Evolutionary conservation across 1,284 basidiomycete species (phyloP).

Genomic region (Caloboletus firmus): DNA sequence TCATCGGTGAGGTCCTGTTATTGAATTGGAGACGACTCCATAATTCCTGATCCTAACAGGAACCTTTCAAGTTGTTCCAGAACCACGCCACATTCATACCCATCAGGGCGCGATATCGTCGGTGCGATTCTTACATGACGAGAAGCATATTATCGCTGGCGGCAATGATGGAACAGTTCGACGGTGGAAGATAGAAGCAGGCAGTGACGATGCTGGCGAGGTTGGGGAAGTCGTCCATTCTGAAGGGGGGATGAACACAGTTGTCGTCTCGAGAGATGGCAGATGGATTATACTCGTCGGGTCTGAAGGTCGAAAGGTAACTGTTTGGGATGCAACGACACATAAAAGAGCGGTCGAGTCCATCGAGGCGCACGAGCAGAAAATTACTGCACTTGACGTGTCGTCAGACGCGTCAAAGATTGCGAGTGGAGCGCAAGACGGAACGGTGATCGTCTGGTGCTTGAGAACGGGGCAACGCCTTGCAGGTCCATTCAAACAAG

Average conservation of each 20-base stretch:
- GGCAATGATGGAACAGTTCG: constrained; percentile 10
- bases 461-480: constrained; percentile 15
- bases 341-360: constrained; percentile 8
- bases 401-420: constrained; percentile 17
- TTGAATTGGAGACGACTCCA: not conserved
- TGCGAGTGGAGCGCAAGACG: constrained; percentile 24
- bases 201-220: not conserved
- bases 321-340: constrained; percentile 12
- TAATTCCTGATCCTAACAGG: not conserved
- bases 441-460: constrained; percentile 23
- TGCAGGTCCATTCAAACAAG: constrained; percentile 17
- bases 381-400: constrained; percentile 22
- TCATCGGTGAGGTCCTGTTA: not conserved
- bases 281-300: constrained; percentile 15
- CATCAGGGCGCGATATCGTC: constrained; percentile 8
- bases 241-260: not conserved
- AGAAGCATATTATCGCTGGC: constrained; percentile 4
- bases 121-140: constrained; percentile 15
- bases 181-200: constrained; percentile 6
- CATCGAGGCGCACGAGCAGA: constrained; percentile 13
- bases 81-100: constrained; percentile 1
- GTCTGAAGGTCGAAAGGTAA: constrained; percentile 3
- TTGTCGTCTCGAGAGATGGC: constrained; percentile 19
- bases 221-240: not conserved
- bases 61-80: constrained; percentile 1